These are phyloP conservation scores for Pleoardoris graminearum DNA, from an alignment of 2,329 filamentous ascomycete genomes.

Conservation along the genomic window DNA sequence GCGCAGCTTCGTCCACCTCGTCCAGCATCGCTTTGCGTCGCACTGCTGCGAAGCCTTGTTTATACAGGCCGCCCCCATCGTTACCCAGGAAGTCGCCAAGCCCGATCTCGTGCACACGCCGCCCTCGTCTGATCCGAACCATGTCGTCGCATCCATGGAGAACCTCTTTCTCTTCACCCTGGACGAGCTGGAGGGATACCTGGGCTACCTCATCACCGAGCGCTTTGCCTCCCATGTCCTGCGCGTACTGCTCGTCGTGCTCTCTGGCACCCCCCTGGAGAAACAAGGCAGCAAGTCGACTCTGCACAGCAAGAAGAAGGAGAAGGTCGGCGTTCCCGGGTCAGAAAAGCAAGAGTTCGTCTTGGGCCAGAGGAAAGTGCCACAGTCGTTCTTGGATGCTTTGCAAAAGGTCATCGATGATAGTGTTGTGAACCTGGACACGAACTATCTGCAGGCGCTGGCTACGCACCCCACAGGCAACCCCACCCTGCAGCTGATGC, in stretches of 20 bases:
- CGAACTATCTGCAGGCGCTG: slow-evolving; percentile 78
- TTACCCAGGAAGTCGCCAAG: slow-evolving; percentile 70
- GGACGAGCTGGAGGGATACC: slow-evolving; percentile 83
- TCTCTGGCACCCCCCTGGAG: slow-evolving; percentile 81
- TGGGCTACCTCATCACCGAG: slow-evolving; percentile 84
- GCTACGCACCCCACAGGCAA: slow-evolving; percentile 90
- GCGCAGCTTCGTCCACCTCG: slow-evolving; percentile 74
- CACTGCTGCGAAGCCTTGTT: slow-evolving; percentile 97
- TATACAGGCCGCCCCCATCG: slow-evolving; percentile 75
- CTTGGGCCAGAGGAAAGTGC: slow-evolving; percentile 61
- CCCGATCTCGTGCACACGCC: slow-evolving; percentile 48
- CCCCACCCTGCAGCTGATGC: slow-evolving; percentile 85
- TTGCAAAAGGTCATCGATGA: slow-evolving; percentile 81
- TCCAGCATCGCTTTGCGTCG: slow-evolving; percentile 94
- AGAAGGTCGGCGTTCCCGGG: slow-evolving; percentile 66
- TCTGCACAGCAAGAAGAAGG: slow-evolving; percentile 92
- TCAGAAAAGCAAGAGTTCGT: slow-evolving; percentile 50
- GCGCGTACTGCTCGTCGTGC: slow-evolving; percentile 79
- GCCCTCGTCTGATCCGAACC: slow-evolving; percentile 53
- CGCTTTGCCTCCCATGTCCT: slow-evolving; percentile 88
- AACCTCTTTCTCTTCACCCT: slow-evolving; percentile 80
- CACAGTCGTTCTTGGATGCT: slow-evolving; percentile 75
- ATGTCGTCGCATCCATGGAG: slow-evolving; percentile 71
- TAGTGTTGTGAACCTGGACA: slow-evolving; percentile 73
- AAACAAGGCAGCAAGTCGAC: slow-evolving; percentile 64